Base-by-base conservation (phyloP, 2,329 filamentous ascomycete genomes). In the Atkinsonella texensis region DNA sequence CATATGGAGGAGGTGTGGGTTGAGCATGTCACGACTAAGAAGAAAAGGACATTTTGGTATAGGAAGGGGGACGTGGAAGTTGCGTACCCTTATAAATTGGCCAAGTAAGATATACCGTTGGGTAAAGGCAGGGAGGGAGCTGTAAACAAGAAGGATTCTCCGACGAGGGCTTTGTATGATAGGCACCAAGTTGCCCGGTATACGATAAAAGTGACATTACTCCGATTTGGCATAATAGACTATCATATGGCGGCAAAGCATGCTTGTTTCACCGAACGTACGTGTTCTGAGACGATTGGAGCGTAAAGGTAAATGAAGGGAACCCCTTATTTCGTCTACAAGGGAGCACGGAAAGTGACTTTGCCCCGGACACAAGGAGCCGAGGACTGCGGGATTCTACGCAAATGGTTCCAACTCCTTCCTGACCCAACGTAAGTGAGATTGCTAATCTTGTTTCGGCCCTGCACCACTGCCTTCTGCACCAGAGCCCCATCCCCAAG, bases 11-110 rank as follows among this genome's bases (percentile, higher is more conserved):
- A 96, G 74, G 75, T 84, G 35, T 95, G 91, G 80, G 91, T 91
- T 43, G 93, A 97, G 75, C 89, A 98, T 70, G 73, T 80, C 43
- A 72, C 76, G 15, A 95, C 79, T 53, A 96, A 95, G 77, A 94
- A 89, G 79, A 87, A 84, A 77, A 84, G 83, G 65, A 89, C 89
- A 74, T 81, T 96, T 58, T 94, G 85, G 80, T 74, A 87, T 62
- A 81, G 87, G 62, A 95, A 93, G 75, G 68, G 66, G 20, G 87
- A 89, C 65, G 86, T 90, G 64, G 77, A 83, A 50, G 72, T 90
- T 18, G 74, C 71, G 54, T 84, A 82, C 52, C 81, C 81, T 1
- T 84, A 72, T 58, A 80, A 78, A 66, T 51, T 61, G 48, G 33
- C 57, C 38, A 59, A 60, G 47, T 58, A 56, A 49, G 15, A 8